A percentile compares a stretch with the other conserved stretches of the same genome.
phyloP scores from a whole-genome alignment of 345 rosid genomes.

The Arabidopsis suecica region DNA sequence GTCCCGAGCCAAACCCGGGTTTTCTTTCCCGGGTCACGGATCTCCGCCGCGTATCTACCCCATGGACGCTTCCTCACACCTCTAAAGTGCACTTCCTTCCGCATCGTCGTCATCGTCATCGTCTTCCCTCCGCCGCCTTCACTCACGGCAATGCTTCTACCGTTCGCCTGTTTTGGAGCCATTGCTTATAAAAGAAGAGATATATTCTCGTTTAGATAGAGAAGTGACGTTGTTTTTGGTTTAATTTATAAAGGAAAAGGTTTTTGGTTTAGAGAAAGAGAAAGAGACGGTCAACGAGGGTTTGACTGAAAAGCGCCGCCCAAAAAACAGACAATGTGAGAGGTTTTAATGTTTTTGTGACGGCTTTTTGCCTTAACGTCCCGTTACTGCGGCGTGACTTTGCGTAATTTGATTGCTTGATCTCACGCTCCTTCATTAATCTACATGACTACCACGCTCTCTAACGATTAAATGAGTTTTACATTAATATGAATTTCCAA shows the following conservation, averaged over 20 bases:
- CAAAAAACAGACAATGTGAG: conserved; percentile 39
- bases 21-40: conserved; percentile 74
- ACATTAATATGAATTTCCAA: background rate
- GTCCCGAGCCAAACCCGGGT: conserved; percentile 80
- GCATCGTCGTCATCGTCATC: background rate
- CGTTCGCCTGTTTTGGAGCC: conserved; percentile 38
- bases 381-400: conserved; percentile 50
- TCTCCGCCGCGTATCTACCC: conserved; percentile 85
- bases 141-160: background rate
- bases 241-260: conserved; percentile 27
- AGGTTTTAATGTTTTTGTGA: conserved; percentile 24
- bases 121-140: conserved; percentile 2
- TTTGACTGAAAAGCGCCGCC: conserved; percentile 50
- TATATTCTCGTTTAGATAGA: background rate
- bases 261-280: conserved; percentile 2
- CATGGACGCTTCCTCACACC: conserved; percentile 78
- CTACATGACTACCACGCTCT: conserved; percentile 32
- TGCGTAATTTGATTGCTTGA: conserved; percentile 34
- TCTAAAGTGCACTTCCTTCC: conserved; percentile 55
- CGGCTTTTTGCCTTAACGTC: conserved; percentile 50
- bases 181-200: background rate
- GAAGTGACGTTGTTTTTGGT: conserved; percentile 19
- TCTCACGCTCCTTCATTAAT: conserved; percentile 33
- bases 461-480: background rate
- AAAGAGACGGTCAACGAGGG: conserved; percentile 41